Percentiles rank a stretch among this genome's conserved stretches.
Evolutionary conservation across 441 rosid genomes (phyloP).

Genomic region (Aquilaria agallochum): DNA sequence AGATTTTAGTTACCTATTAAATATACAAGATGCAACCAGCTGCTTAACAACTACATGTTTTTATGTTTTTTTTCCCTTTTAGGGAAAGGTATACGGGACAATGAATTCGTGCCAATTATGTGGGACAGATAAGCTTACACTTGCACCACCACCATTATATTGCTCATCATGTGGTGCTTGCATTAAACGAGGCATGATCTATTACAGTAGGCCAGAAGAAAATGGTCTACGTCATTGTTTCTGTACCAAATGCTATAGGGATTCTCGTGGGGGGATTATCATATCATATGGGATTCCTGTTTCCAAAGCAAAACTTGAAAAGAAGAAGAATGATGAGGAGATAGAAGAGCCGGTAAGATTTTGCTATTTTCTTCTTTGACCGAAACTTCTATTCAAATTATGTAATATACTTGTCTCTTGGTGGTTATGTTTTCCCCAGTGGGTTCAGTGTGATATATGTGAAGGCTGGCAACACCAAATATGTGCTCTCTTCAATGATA

Average conservation of each 20-base stretch:
- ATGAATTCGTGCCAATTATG: slow-evolving; percentile 55
- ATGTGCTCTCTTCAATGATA: slow-evolving; percentile 64
- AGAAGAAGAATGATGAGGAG: slow-evolving; percentile 37
- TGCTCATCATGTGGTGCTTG: slow-evolving; percentile 45
- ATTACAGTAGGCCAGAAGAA: slow-evolving; percentile 39
- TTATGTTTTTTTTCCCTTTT: slow-evolving; percentile 14
- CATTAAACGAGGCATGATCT: slow-evolving; percentile 31
- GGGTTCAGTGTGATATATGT: slow-evolving; percentile 75
- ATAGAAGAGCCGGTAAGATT: slow-evolving; percentile 40
- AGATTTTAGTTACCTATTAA: background rate
- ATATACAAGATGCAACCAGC: background rate
- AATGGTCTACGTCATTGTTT: slow-evolving; percentile 28
- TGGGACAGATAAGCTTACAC: slow-evolving; percentile 27
- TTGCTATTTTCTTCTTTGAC: slow-evolving; percentile 5
- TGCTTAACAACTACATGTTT: background rate
- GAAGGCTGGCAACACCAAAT: slow-evolving; percentile 74
- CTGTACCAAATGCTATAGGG: slow-evolving; percentile 37
- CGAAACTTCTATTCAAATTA: background rate
- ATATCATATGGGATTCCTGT: slow-evolving; percentile 26
- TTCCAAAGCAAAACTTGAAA: slow-evolving; percentile 31
- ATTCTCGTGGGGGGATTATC: slow-evolving; percentile 19
- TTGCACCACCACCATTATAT: slow-evolving; percentile 49
- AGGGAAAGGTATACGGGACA: slow-evolving; percentile 21
- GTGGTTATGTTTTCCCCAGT: slow-evolving; percentile 34
- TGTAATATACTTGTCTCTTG: slow-evolving; percentile 7